These are phyloP conservation scores for Multifurca ochricompacta DNA, from an alignment of 768 basidiomycete species.

Conservation along the genomic window DNA sequence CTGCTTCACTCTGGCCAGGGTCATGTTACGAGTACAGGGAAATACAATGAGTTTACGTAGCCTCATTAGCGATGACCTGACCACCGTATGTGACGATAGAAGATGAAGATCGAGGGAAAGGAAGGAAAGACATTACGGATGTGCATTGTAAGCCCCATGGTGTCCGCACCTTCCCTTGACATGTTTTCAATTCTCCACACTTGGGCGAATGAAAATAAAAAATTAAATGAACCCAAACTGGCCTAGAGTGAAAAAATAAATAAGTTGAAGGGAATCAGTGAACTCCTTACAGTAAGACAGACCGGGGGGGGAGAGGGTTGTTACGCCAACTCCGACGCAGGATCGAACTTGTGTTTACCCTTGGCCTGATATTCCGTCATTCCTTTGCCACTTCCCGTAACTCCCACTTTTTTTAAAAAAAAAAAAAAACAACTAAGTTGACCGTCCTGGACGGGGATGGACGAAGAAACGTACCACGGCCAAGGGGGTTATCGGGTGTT, in stretches of 20 bases:
- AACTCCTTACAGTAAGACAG: slow-evolving; percentile 1
- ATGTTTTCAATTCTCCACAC: slow-evolving; percentile 9
- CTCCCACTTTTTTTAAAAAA: too few species aligned
- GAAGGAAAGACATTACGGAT: slow-evolving; percentile 19
- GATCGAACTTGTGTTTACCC: slow-evolving; percentile 21
- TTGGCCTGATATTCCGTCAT: slow-evolving; percentile 21
- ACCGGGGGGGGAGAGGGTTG: background rate
- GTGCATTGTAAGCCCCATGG: slow-evolving; percentile 7
- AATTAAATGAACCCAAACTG: background rate
- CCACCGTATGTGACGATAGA: background rate
- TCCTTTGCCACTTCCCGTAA: slow-evolving; percentile 15
- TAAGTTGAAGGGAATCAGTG: slow-evolving; percentile 4
- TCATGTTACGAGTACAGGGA: slow-evolving; percentile 21
- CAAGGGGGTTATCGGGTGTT: slow-evolving; percentile 86
- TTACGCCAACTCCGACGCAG: slow-evolving; percentile 6
- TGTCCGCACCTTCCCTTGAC: slow-evolving; percentile 12
- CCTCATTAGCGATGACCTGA: slow-evolving; percentile 18
- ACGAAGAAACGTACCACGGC: slow-evolving; percentile 51
- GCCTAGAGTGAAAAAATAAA: background rate
- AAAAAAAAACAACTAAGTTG: slow-evolving; percentile 1
- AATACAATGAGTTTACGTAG: slow-evolving; percentile 18
- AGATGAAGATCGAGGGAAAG: slow-evolving; percentile 12
- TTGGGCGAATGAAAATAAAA: too few species aligned
- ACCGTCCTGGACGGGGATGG: slow-evolving; percentile 16
- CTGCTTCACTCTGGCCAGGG: slow-evolving; percentile 17